phyloP scores from a whole-genome alignment of 768 basidiomycete species.

The Paxillus involutus region DNA sequence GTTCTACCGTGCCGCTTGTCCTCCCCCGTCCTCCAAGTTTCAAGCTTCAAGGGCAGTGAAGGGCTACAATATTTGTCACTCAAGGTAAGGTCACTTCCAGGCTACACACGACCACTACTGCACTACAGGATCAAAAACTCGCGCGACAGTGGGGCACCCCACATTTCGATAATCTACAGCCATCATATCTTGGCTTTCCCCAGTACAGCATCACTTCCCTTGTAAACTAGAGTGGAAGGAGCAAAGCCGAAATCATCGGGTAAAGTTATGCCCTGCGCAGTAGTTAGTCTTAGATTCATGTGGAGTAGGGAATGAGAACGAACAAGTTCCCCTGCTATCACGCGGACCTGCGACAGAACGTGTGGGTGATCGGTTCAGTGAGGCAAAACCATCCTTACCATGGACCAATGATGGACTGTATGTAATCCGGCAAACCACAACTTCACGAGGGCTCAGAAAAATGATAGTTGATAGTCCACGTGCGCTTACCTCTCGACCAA shows the following conservation, averaged over 20 bases:
- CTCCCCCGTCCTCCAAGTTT: too few species aligned
- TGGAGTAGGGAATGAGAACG: slow-evolving; percentile 23
- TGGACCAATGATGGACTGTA: slow-evolving; percentile 90
- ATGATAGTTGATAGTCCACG: background rate
- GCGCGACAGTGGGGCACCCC: slow-evolving; percentile 7
- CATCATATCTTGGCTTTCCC: slow-evolving; percentile 64
- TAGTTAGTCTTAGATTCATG: slow-evolving; percentile 8
- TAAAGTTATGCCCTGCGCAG: slow-evolving; percentile 57
- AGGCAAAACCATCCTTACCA: slow-evolving; percentile 48
- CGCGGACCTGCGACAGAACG: slow-evolving; percentile 58
- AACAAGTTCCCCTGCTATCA: slow-evolving; percentile 82
- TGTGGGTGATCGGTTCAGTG: background rate
- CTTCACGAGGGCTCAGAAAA: slow-evolving; percentile 35
- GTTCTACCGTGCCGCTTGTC: too few species aligned
- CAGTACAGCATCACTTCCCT: slow-evolving; percentile 62
- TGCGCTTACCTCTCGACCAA: slow-evolving; percentile 71
- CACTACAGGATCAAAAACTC: slow-evolving; percentile 4
- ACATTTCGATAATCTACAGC: background rate
- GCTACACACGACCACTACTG: background rate
- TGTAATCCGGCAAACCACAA: slow-evolving; percentile 86
- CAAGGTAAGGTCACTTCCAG: background rate
- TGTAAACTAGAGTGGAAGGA: slow-evolving; percentile 78
- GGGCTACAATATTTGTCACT: too few species aligned
- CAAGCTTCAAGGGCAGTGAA: too few species aligned
- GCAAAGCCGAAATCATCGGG: slow-evolving; percentile 83